phyloP scores from a whole-genome alignment of 73 alveolate species.

The Paraurostyla sp. region DNA sequence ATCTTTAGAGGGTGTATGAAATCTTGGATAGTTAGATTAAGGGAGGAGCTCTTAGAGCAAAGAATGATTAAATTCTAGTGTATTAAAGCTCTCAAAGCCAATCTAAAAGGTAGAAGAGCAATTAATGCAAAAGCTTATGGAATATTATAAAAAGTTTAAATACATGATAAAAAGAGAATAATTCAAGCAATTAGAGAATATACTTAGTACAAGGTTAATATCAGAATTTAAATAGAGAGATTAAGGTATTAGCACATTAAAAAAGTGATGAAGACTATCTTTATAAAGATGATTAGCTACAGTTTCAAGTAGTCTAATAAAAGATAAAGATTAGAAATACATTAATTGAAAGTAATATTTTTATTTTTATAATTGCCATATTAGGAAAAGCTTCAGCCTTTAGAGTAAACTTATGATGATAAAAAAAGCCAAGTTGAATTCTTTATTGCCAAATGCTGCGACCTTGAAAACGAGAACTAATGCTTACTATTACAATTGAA shows the following conservation, averaged over 20 bases:
- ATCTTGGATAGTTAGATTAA: not conserved
- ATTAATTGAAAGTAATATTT: not conserved
- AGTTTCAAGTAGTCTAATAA: not conserved
- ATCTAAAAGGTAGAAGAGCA: not conserved
- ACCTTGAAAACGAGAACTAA: not conserved
- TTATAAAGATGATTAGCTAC: not conserved
- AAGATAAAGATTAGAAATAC: slow-evolving; percentile 21
- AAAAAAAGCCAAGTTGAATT: not conserved
- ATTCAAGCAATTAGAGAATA: not conserved
- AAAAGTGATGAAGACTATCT: not conserved
- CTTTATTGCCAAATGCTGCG: not conserved
- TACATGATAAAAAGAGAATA: not conserved
- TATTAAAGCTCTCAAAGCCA: not conserved
- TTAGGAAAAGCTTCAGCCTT: slow-evolving; percentile 20
- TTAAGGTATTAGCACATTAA: not conserved
- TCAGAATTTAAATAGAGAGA: not conserved
- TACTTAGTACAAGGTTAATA: not conserved
- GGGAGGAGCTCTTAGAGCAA: not conserved
- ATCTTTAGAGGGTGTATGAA: not conserved
- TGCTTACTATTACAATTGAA: not conserved
- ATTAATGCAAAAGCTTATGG: not conserved
- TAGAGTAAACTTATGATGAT: slow-evolving; percentile 14
- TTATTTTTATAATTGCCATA: not conserved
- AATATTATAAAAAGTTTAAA: not conserved
- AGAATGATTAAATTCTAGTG: not conserved